Evolutionary conservation across 306 rosid species (phyloP), one percentile per base, ranked within the genome.

Genomic region (Gynostemma pentaphyllum): DNA sequence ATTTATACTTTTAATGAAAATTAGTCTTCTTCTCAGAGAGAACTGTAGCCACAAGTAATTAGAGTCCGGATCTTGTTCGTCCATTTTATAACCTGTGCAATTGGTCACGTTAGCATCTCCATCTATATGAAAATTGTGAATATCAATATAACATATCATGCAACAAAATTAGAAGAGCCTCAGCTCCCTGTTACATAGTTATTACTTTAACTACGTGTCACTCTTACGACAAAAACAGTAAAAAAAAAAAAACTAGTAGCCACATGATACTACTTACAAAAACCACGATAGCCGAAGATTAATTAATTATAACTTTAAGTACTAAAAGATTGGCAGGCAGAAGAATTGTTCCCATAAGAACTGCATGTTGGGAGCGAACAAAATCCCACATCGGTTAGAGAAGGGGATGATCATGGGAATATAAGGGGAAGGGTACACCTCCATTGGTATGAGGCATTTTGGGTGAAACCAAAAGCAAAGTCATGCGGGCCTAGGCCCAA

Each of bases 21-120:
- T n/a, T n/a, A n/a, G n/a, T n/a, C n/a, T n/a, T n/a, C n/a, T n/a
- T n/a, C n/a, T n/a, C n/a, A n/a, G 79, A 12, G 97, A 87, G 82
- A 90, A 90, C 73, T 90, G 95, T 71, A 90, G 87, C 79, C 88
- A 73, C 81, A 90, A 66, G 64, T 79, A 80, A 72, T 61, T 87
- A 29, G 90, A 90, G 48, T 81, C 89, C 0, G 85, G 79, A 62
- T 67, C 73, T 32, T 75, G 78, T 76, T 89, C 94, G 56, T 89
- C 97, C 48, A 87, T 83, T 75, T 75, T 78, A 61, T 87, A 87
- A 59, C 94, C 97, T 90, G 87, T 23, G 6, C 28, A 68, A 30
- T 60, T 52, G 81, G 74, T 36, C 34, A 75, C 2, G 75, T 89
- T 61, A 82, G 77, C 54, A 78, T 30, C 10, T 64, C 42, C 15